phyloP scores from a whole-genome alignment of 805 yeast genomes.

The Wickerhamiella lipophila region DNA sequence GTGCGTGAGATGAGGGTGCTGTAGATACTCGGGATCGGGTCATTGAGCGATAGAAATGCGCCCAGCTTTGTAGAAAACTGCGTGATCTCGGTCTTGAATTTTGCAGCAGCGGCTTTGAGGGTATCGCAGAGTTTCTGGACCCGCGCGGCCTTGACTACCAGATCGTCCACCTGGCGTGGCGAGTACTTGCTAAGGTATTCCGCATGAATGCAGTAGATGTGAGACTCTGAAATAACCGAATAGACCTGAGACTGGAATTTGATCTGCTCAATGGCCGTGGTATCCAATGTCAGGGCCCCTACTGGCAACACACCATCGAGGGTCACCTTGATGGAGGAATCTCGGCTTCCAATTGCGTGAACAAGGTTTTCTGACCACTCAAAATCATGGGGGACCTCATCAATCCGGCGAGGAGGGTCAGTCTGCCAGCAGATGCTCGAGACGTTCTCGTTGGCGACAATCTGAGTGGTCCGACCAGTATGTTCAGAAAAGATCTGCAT shows the following conservation, averaged over 20 bases:
- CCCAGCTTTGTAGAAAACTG: neutral
- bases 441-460: slow-evolving; percentile 12
- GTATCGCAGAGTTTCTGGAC: slow-evolving; percentile 4
- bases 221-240: slow-evolving; percentile 2
- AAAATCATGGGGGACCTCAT: slow-evolving; percentile 13
- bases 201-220: neutral
- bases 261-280: slow-evolving; percentile 9
- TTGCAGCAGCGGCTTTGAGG: neutral
- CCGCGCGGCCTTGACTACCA: slow-evolving; percentile 10
- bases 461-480: slow-evolving; percentile 33
- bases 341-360: slow-evolving; percentile 24
- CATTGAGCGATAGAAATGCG: neutral
- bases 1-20: slow-evolving; percentile 4
- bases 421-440: slow-evolving; percentile 18
- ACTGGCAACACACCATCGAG: slow-evolving; percentile 29
- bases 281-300: slow-evolving; percentile 19
- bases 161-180: neutral
- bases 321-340: slow-evolving; percentile 23
- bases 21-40: slow-evolving; percentile 1
- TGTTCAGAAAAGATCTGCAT: slow-evolving; percentile 37
- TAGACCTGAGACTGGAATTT: slow-evolving; percentile 6
- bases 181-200: slow-evolving; percentile 1
- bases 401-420: neutral
- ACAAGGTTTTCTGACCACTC: slow-evolving; percentile 22
- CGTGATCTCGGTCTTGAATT: neutral